Evolutionary conservation across 129 eudicot genomes (phyloP).

Genomic region (Pittosporum tobira): DNA sequence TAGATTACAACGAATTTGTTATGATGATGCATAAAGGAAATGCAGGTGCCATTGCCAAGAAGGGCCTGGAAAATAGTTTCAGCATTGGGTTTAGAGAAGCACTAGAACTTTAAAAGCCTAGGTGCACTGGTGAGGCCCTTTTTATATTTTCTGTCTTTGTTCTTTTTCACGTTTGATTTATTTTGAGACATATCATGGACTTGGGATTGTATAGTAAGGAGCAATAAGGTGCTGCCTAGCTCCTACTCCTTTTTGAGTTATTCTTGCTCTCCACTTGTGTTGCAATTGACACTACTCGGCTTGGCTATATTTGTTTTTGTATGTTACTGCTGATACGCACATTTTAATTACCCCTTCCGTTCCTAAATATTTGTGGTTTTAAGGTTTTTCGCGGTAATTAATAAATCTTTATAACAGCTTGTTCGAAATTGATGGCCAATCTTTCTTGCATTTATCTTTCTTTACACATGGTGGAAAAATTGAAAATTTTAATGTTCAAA

Average conservation of each 20-base stretch:
- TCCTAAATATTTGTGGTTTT: no score
- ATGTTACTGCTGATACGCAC: no score
- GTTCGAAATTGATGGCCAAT: no score
- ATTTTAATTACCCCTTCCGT: no score
- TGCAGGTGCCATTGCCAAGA: constrained; percentile 39
- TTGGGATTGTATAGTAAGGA: constrained; percentile 18
- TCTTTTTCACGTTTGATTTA: constrained; percentile 6
- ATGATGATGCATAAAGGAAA: constrained; percentile 75
- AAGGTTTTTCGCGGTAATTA: no score
- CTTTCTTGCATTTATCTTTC: no score
- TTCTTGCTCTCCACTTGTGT: neutral
- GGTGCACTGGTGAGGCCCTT: neutral
- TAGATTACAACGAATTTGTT: constrained; percentile 80
- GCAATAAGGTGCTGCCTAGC: constrained; percentile 4
- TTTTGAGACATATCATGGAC: constrained; percentile 3
- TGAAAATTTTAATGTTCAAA: no score
- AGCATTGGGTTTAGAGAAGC: constrained; percentile 67
- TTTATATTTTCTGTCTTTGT: constrained; percentile 12
- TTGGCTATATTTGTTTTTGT: no score
- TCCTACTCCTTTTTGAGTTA: neutral
- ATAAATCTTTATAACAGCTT: no score
- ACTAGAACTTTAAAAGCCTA: constrained; percentile 29
- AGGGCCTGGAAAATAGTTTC: constrained; percentile 61
- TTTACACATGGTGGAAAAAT: no score
- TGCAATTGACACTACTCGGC: no score